These are phyloP conservation scores for Aspergillus calidoustus DNA, from an alignment of 2,329 filamentous ascomycete genomes.

Conservation along the genomic window DNA sequence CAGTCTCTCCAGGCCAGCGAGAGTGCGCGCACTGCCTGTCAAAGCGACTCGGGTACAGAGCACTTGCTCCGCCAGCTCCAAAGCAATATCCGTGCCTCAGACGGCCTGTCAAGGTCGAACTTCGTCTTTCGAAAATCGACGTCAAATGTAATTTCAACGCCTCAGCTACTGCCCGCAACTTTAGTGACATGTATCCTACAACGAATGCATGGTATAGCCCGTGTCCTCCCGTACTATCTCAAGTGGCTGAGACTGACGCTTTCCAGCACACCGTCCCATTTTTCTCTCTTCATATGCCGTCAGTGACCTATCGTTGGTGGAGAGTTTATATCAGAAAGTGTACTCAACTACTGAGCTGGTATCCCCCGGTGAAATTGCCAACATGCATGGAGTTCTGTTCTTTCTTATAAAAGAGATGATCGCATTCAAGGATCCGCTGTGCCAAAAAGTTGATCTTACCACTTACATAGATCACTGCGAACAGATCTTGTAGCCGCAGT, in stretches of 20 bases:
- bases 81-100: not conserved
- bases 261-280: not conserved
- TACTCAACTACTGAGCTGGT: not conserved
- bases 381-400: not conserved
- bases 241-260: too few relatives aligned
- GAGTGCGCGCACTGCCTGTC: not conserved
- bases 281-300: not conserved
- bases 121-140: not conserved
- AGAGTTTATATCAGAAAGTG: not conserved
- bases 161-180: not conserved
- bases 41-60: not conserved
- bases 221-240: too few relatives aligned
- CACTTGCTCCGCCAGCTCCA: not conserved
- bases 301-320: not conserved
- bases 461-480: not conserved
- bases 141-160: too few relatives aligned
- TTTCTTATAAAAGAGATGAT: not conserved
- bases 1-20: conserved; percentile 9
- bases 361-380: not conserved
- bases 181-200: not conserved
- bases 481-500: not conserved
- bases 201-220: not conserved
- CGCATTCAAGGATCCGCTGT: not conserved
- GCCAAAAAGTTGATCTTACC: not conserved
- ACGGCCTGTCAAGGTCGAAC: not conserved